Evolutionary conservation across 331 rosid genomes (phyloP), one percentile per base, ranked within the genome.

Genomic region (Rosa hybrid): DNA sequence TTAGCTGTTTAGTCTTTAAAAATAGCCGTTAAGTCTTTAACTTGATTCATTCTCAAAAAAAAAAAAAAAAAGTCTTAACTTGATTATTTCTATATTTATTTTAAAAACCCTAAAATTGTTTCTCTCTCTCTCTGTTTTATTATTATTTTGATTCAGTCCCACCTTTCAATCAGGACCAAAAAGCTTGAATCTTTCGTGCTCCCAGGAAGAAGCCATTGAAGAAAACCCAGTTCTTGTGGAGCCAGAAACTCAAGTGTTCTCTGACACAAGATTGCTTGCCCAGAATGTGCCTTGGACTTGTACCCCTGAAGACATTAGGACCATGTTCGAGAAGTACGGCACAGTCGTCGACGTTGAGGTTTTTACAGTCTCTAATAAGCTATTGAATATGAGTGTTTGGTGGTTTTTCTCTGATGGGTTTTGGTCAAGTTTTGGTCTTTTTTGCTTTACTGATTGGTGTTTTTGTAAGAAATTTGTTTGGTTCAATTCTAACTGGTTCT

Each of bases 261-360:
- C 90, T 21, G 77, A 53, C 14, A 83, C 86, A 50, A 89, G 98
- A 77, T 75, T 96, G 89, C 85, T 93, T 68, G 99, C 97, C 56
- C 96, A 90, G 87, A 96, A 96, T 83, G 81, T 93, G 14, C 99
- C 99, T 62, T 96, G 98, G 98, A 69, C 83, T 44, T 83, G 89
- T 78, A 96, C 98, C 25, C 87, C 92, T 6, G 97, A 96, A 81
- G 99, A 96, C 67, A 81, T 96, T 84, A 93, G 97, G 56, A 72
- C 91, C 49, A 72, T 96, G 64, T 93, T 96, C 60, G 87, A 91
- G 85, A 90, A 75, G 80, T 88, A 87, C 72, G 99, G 99, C 4
- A 91, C 78, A 30, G 99, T 96, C 53, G 39, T 87, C 8, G 88
- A 93, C 30, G 91, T 96, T 68, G 98, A 96, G 99, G 99, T 95